Conservation (phyloP, 306 rosid species). For the Castanospermum australe region DNA sequence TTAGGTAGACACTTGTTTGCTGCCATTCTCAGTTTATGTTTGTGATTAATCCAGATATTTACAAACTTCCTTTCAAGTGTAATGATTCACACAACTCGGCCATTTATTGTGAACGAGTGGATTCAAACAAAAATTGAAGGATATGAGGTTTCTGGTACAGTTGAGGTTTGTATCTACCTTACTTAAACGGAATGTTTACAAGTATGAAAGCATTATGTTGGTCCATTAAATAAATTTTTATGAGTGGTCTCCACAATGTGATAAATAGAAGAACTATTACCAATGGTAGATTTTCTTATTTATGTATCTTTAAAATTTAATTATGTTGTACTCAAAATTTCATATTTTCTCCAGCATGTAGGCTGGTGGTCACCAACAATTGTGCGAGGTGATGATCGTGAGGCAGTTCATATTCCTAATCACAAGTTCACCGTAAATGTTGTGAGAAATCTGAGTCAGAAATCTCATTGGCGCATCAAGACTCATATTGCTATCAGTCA, state of each 20-base stretch:
- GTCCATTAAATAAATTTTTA: not conserved
- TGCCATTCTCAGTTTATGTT: slow-evolving; percentile 31
- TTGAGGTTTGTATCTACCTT: slow-evolving; percentile 73
- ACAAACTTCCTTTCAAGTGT: slow-evolving; percentile 96
- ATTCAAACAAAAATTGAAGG: slow-evolving; percentile 97
- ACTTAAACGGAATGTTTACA: not conserved
- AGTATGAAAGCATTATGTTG: not conserved
- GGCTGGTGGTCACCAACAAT: slow-evolving; percentile 99
- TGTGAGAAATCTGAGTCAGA: slow-evolving; percentile 95
- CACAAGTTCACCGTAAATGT: slow-evolving; percentile 95
- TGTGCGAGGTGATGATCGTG: slow-evolving; percentile 97
- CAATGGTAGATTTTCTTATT: slow-evolving; percentile 13
- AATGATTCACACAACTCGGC: slow-evolving; percentile 94
- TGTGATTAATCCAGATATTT: slow-evolving; percentile 72
- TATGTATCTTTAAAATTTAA: not conserved
- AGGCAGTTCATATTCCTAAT: slow-evolving; percentile 98
- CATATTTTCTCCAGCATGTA: slow-evolving; percentile 65
- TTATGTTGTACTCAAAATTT: slow-evolving; percentile 11
- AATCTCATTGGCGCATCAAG: slow-evolving; percentile 98
- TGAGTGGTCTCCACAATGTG: slow-evolving; percentile 2
- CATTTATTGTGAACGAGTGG: slow-evolving; percentile 92
- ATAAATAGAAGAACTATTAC: slow-evolving; percentile 12
- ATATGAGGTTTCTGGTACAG: slow-evolving; percentile 98
- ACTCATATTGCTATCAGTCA: slow-evolving; percentile 87
- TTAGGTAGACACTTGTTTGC: slow-evolving; percentile 11